A percentile compares a stretch with the other conserved stretches of the same genome.
phyloP scores from a whole-genome alignment of 306 rosid genomes.

The Oemleria cerasiformis region DNA sequence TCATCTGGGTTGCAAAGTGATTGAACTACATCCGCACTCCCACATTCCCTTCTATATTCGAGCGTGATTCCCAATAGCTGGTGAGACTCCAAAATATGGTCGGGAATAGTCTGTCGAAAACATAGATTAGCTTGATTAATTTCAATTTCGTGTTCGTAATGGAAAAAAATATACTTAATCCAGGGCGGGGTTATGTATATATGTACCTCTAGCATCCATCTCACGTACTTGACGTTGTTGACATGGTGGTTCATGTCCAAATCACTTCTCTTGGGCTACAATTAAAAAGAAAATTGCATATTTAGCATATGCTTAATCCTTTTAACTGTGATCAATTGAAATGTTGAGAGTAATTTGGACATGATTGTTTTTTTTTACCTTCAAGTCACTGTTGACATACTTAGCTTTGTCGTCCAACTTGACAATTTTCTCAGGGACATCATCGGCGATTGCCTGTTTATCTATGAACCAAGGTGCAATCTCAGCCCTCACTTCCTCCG shows the following conservation, averaged over 20 bases:
- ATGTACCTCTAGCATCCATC: conserved; percentile 95
- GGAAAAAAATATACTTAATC: background rate
- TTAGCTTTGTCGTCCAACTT: conserved; percentile 71
- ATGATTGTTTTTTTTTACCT: conserved; percentile 38
- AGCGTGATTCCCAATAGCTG: conserved; percentile 64
- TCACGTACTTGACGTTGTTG: conserved; percentile 79
- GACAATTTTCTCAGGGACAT: conserved; percentile 54
- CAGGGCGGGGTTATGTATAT: background rate
- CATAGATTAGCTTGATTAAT: conserved; percentile 7
- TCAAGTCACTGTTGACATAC: conserved; percentile 53
- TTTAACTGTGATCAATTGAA: background rate
- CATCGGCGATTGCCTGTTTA: conserved; percentile 76
- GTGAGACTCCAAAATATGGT: conserved; percentile 57
- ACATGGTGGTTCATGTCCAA: conserved; percentile 96
- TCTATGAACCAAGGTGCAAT: conserved; percentile 82
- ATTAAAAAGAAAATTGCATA: conserved; percentile 13
- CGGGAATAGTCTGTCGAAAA: conserved; percentile 61
- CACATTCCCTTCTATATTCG: conserved; percentile 83
- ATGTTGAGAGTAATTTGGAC: conserved; percentile 9
- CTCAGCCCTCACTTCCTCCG: conserved; percentile 84
- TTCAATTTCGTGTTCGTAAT: background rate
- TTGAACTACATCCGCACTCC: conserved; percentile 69
- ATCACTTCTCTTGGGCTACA: conserved; percentile 86
- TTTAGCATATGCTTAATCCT: conserved; percentile 18
- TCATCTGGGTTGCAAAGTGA: conserved; percentile 79